Conservation (phyloP, 768 basidiomycete genomes). For the Xerocomus spinulosus region DNA sequence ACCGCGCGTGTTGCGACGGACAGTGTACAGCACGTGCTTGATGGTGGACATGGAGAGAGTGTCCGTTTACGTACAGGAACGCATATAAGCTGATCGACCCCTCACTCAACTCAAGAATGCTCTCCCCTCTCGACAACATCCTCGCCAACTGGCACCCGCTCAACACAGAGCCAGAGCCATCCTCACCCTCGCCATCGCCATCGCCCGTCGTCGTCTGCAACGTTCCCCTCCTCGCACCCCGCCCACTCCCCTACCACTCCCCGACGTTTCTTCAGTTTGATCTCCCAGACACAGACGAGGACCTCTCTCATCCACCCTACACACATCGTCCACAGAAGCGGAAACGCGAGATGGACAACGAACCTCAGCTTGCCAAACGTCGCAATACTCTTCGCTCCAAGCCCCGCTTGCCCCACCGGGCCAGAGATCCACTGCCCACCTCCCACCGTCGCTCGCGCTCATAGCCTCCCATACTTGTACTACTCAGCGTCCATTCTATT, state of each 20-base stretch:
- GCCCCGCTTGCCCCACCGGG: slow-evolving; percentile 14
- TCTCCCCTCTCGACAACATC: slow-evolving; percentile 25
- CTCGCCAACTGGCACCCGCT: not conserved
- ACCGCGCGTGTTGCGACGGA: slow-evolving; percentile 63
- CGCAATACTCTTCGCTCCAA: slow-evolving; percentile 18
- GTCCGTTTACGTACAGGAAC: not conserved
- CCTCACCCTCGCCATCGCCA: slow-evolving; percentile 47
- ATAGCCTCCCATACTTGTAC: no score
- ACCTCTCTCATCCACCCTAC: slow-evolving; percentile 67
- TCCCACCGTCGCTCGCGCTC: no score
- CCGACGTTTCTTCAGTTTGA: slow-evolving; percentile 68
- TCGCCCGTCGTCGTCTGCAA: slow-evolving; percentile 65
- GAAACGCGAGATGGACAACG: slow-evolving; percentile 36
- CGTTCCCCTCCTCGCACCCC: slow-evolving; percentile 64
- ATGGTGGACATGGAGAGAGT: slow-evolving; percentile 11
- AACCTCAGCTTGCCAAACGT: slow-evolving; percentile 24
- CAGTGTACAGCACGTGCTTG: slow-evolving; percentile 42
- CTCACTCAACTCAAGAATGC: no score
- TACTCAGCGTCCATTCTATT: not conserved
- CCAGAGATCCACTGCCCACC: slow-evolving; percentile 3
- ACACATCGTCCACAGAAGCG: slow-evolving; percentile 51
- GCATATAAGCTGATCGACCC: slow-evolving; percentile 1
- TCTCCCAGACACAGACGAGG: slow-evolving; percentile 62
- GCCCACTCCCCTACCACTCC: slow-evolving; percentile 65
- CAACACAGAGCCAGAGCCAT: slow-evolving; percentile 30